Percentiles rank a stretch among this genome's conserved stretches.
Conservation (phyloP, 768 basidiomycete genomes). For the Macrolepiota fuliginosa region DNA sequence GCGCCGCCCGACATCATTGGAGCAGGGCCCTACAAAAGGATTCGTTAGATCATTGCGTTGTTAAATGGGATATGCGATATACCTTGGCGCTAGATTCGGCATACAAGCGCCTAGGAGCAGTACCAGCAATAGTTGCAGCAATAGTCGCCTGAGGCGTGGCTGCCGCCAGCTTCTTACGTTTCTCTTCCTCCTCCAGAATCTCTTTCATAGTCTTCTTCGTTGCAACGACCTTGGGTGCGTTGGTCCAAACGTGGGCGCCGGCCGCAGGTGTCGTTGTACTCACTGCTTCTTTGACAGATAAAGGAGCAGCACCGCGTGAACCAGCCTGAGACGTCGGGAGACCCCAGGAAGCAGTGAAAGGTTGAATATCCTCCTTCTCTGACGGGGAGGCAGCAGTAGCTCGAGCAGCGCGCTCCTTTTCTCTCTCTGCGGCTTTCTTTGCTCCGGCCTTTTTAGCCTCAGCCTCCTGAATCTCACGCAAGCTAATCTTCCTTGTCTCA, state of each 20-base stretch:
- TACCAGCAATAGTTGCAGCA: constrained; percentile 48
- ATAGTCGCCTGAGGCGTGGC: constrained; percentile 55
- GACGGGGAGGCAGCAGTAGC: constrained; percentile 30
- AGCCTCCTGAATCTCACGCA: constrained; percentile 94
- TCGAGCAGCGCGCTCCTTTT: constrained; percentile 62
- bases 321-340: constrained; percentile 82
- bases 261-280: constrained; percentile 25
- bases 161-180: constrained; percentile 56
- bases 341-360: constrained; percentile 79
- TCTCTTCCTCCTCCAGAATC: constrained; percentile 97
- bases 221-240: constrained; percentile 46
- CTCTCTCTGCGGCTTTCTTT: constrained; percentile 71
- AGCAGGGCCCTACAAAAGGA: constrained; percentile 18
- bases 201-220: constrained; percentile 96
- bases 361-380: constrained; percentile 56
- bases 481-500: constrained; percentile 66
- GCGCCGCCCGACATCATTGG: constrained; percentile 40
- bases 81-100: constrained; percentile 82
- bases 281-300: constrained; percentile 40
- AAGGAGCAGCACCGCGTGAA: constrained; percentile 31
- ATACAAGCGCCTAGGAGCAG: constrained; percentile 66
- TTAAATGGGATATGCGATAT: constrained; percentile 5
- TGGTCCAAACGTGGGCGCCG: constrained; percentile 68
- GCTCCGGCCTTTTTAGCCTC: constrained; percentile 81
- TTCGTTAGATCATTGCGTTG: not conserved